Percentiles rank a stretch among this genome's conserved stretches.
Conservation (phyloP, 345 rosid species). For the Melaleuca quinquenervia region DNA sequence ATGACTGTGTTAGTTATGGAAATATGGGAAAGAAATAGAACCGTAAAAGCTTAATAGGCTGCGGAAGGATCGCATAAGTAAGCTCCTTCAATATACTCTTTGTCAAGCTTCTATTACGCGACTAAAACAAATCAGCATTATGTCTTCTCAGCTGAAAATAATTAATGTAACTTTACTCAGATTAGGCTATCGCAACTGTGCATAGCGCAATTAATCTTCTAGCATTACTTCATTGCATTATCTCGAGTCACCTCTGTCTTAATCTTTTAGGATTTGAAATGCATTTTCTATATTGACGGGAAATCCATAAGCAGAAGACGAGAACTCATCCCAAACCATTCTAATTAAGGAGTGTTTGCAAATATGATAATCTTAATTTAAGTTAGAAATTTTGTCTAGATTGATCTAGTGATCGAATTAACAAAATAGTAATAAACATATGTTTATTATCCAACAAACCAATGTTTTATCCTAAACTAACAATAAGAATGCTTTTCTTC, state of each 20-base stretch:
- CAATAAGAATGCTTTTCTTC: background rate
- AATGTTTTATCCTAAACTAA: background rate
- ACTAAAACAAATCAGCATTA: background rate
- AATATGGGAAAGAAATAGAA: background rate
- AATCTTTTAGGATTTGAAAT: background rate
- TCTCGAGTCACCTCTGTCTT: background rate
- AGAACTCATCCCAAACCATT: background rate
- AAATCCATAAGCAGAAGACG: background rate
- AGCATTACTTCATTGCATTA: background rate
- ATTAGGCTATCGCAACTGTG: background rate
- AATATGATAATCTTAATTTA: background rate
- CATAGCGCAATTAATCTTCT: background rate
- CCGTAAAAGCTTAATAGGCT: background rate
- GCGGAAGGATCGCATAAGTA: background rate
- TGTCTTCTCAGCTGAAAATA: background rate
- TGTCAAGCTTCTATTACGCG: background rate
- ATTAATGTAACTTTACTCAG: background rate
- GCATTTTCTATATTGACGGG: background rate
- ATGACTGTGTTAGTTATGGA: background rate
- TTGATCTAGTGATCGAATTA: background rate
- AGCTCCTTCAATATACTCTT: background rate
- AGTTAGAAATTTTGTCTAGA: background rate
- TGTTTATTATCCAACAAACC: background rate
- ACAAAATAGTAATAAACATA: background rate
- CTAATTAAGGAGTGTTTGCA: background rate